These are phyloP conservation scores for Fusarium avenaceum DNA, from an alignment of 2,329 filamentous ascomycete species.

Conservation along the genomic window DNA sequence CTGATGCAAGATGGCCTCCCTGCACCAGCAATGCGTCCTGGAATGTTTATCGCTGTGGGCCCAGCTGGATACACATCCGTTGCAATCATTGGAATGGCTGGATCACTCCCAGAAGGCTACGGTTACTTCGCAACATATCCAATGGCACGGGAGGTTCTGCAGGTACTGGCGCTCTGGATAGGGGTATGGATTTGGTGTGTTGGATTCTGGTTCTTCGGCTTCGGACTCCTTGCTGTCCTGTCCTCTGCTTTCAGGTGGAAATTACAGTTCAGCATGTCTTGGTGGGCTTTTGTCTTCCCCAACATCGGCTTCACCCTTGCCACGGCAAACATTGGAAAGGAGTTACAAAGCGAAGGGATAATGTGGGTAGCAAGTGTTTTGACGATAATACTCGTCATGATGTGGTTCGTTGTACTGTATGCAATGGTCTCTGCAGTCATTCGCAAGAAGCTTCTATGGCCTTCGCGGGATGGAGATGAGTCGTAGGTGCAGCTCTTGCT, in stretches of 20 bases:
- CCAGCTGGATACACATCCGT: slow-evolving; percentile 47
- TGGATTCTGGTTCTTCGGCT: slow-evolving; percentile 48
- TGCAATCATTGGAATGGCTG: slow-evolving; percentile 48
- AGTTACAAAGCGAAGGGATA: slow-evolving; percentile 44
- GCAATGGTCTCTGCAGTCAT: slow-evolving; percentile 39
- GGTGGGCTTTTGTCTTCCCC: slow-evolving; percentile 50
- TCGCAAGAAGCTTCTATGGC: slow-evolving; percentile 46
- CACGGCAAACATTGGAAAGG: slow-evolving; percentile 44
- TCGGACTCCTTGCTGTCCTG: slow-evolving; percentile 44
- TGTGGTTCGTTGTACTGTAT: slow-evolving; percentile 47
- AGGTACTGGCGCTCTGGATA: slow-evolving; percentile 45
- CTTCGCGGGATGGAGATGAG: slow-evolving; percentile 46
- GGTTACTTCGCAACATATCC: slow-evolving; percentile 48
- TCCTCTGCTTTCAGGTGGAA: slow-evolving; percentile 29
- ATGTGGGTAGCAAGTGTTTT: slow-evolving; percentile 46
- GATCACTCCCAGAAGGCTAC: slow-evolving; percentile 41
- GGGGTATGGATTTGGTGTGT: slow-evolving; percentile 50
- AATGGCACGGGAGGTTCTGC: slow-evolving; percentile 43
- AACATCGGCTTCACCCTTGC: slow-evolving; percentile 48
- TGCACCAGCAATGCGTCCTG: slow-evolving; percentile 46
- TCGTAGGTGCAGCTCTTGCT: not conserved
- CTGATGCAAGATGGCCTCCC: slow-evolving; percentile 49
- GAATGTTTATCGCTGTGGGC: slow-evolving; percentile 48
- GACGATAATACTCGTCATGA: slow-evolving; percentile 38
- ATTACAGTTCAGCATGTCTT: slow-evolving; percentile 46